phyloP scores from a whole-genome alignment of 257 asterid genomes.

The Solanum arcanum region DNA sequence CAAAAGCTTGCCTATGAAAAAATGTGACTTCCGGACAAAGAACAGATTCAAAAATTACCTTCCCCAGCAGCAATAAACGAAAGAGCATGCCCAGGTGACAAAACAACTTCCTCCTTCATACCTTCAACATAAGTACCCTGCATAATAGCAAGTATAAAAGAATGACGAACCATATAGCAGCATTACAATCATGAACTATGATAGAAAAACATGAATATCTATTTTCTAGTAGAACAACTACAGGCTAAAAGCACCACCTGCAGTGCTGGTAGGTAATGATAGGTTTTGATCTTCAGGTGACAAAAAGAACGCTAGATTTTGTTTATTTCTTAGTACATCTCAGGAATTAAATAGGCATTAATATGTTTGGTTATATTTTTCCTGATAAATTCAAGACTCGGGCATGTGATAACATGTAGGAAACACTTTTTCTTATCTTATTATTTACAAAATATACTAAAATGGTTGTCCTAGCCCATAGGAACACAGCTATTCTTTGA shows the following conservation, averaged over 20 bases:
- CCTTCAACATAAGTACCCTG: conserved; percentile 99
- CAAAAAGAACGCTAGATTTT: background rate
- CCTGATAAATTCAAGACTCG: background rate
- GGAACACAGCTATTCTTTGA: background rate
- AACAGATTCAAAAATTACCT: conserved; percentile 34
- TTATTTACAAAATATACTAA: background rate
- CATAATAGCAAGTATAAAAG: conserved; percentile 3
- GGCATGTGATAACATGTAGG: background rate
- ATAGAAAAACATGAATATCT: background rate
- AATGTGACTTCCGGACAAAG: background rate
- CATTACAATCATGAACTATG: background rate
- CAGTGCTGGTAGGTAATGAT: background rate
- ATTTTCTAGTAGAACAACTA: background rate
- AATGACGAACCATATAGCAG: background rate
- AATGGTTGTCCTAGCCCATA: background rate
- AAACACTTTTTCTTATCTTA: background rate
- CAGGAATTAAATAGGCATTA: background rate
- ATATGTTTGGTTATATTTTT: background rate
- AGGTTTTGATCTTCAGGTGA: background rate
- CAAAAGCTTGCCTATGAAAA: background rate
- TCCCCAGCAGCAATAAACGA: conserved; percentile 99
- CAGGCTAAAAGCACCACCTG: background rate
- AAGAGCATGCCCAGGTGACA: conserved; percentile 99
- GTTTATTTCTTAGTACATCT: background rate
- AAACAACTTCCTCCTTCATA: conserved; percentile 93